phyloP scores from a whole-genome alignment of 305 asterid species.

The Solanum aculeatissimum region DNA sequence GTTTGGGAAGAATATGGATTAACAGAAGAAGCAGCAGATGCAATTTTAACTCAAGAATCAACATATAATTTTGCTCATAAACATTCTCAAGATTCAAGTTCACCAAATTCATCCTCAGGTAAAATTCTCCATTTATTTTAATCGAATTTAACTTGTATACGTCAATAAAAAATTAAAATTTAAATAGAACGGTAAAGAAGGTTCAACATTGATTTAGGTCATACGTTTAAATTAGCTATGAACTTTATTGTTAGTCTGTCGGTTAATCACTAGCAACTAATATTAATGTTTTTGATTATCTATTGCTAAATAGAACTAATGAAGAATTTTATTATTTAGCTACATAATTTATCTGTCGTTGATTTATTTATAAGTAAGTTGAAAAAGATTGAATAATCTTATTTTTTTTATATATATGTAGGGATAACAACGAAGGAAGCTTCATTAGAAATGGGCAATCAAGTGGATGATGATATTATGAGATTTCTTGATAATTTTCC shows the following conservation, averaged over 20 bases:
- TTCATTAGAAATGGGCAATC: conserved; percentile 1
- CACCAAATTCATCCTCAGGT: not conserved
- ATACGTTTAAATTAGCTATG: not conserved
- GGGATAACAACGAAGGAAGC: not conserved
- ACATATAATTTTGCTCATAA: conserved; percentile 13
- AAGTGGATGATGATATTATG: conserved; percentile 44
- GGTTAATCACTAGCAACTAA: not conserved
- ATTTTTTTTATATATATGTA: not conserved
- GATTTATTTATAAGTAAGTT: not conserved
- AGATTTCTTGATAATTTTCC: conserved; percentile 54
- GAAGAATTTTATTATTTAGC: not conserved
- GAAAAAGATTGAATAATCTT: not conserved
- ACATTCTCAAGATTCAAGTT: not conserved
- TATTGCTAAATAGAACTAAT: not conserved
- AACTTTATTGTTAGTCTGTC: not conserved
- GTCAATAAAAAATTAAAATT: not conserved
- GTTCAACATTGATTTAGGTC: not conserved
- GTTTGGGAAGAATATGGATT: conserved; percentile 1
- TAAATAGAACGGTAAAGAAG: not conserved
- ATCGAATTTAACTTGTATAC: not conserved
- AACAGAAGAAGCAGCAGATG: conserved; percentile 3
- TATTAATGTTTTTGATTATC: not conserved
- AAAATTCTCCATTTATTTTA: not conserved
- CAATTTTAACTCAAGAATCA: conserved; percentile 8
- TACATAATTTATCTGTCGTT: not conserved